Conservation (phyloP, 768 basidiomycete species). For the Kwoniella bestiolae region DNA sequence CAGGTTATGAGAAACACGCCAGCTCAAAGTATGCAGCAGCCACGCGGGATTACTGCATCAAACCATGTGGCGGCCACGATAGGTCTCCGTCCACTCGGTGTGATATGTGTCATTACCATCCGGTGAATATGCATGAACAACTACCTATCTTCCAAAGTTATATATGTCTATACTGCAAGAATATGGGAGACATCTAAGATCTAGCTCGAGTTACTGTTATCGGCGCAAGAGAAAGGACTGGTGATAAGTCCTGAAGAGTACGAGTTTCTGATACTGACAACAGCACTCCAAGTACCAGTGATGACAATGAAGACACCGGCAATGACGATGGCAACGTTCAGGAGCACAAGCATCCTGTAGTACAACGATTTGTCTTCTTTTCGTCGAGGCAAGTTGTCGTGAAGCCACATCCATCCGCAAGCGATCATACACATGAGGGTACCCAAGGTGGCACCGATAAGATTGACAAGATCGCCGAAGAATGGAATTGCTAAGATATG, state of each 20-base stretch:
- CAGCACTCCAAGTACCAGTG: slow-evolving; percentile 41
- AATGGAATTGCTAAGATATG: slow-evolving; percentile 33
- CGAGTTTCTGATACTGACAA: slow-evolving; percentile 31
- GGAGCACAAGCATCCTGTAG: slow-evolving; percentile 29
- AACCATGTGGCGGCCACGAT: not conserved
- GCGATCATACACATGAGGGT: slow-evolving; percentile 35
- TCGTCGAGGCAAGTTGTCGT: slow-evolving; percentile 35
- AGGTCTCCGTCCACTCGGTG: too few relatives aligned
- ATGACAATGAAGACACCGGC: slow-evolving; percentile 45
- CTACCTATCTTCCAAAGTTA: not conserved
- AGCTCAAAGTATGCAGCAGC: too few relatives aligned
- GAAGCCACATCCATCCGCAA: slow-evolving; percentile 47
- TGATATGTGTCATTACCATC: not conserved
- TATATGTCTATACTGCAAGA: not conserved
- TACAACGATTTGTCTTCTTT: slow-evolving; percentile 34
- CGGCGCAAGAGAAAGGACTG: slow-evolving; percentile 45
- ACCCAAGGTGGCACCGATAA: slow-evolving; percentile 41
- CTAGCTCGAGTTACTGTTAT: slow-evolving; percentile 35
- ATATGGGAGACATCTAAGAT: not conserved
- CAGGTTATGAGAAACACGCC: too few relatives aligned
- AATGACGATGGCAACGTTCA: slow-evolving; percentile 38
- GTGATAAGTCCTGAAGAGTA: slow-evolving; percentile 34
- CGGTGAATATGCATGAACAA: not conserved
- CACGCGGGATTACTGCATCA: not conserved
- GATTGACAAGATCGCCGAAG: slow-evolving; percentile 35